These are phyloP conservation scores for Trichomonas vaginalis DNA, from an alignment of 208 protist genomes.

Conservation along the genomic window DNA sequence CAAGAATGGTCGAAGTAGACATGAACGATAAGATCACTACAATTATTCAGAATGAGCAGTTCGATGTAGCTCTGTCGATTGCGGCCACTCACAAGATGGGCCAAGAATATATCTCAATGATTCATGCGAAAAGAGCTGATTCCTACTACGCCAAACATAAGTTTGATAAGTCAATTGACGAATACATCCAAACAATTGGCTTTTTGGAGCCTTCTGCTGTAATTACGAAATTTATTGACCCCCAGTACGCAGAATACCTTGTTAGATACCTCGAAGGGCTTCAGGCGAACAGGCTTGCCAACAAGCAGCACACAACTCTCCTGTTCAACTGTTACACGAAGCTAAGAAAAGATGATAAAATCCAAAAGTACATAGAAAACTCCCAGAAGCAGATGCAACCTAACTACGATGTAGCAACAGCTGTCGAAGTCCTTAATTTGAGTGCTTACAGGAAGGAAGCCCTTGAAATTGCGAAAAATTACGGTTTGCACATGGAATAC, in stretches of 20 bases:
- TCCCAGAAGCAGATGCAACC: neutral
- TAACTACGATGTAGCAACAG: neutral
- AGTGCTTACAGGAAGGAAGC: neutral
- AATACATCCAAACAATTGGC: neutral
- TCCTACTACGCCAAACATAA: neutral
- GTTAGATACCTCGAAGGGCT: neutral
- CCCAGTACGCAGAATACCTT: neutral
- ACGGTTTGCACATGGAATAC: neutral
- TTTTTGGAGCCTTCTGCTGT: neutral
- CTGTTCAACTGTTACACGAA: slow-evolving; percentile 19
- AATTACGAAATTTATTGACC: neutral
- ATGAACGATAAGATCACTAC: neutral
- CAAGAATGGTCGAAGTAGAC: neutral
- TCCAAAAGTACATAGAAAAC: neutral
- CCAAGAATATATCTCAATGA: neutral
- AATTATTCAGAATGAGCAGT: neutral
- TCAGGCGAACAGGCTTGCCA: neutral
- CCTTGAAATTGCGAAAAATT: neutral
- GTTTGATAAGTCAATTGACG: neutral
- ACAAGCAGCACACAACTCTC: slow-evolving; percentile 15
- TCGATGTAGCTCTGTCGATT: neutral
- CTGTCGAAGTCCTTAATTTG: neutral
- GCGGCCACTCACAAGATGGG: neutral
- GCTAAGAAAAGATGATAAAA: neutral
- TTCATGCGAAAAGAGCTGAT: neutral